Conservation (phyloP, 108 stramenopile species). For the Cyclotella distinguenda region DNA sequence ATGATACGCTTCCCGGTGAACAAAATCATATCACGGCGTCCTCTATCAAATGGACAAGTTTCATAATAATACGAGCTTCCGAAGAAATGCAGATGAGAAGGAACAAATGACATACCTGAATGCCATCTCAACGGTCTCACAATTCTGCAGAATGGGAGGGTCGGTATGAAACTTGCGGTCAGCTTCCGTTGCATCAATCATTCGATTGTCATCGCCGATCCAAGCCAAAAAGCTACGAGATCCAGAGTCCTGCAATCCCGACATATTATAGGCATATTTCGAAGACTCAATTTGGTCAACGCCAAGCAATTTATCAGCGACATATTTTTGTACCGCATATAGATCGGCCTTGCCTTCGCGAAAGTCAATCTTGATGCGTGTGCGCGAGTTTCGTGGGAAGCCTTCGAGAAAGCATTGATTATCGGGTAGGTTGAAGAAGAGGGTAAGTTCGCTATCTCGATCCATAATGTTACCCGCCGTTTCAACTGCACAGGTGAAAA, state of each 20-base stretch:
- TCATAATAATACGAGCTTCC: too few relatives aligned
- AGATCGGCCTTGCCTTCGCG: conserved; percentile 56
- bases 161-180: conserved; percentile 43
- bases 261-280: conserved; percentile 22
- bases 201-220: conserved; percentile 58
- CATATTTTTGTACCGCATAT: conserved; percentile 57
- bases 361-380: conserved; percentile 58
- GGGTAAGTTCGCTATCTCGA: conserved; percentile 56
- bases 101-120: too few relatives aligned
- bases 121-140: conserved; percentile 65
- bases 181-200: conserved; percentile 53
- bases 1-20: conserved; percentile 60
- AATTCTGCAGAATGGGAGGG: conserved; percentile 47
- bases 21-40: conserved; percentile 56
- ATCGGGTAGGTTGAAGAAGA: conserved; percentile 56
- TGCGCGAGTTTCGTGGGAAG: conserved; percentile 41
- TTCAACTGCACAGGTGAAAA: conserved; percentile 43
- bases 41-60: too few relatives aligned
- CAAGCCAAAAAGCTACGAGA: conserved; percentile 44
- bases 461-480: conserved; percentile 70
- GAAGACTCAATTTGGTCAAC: conserved; percentile 42
- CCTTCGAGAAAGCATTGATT: conserved; percentile 13
- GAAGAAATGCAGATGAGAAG: too few relatives aligned
- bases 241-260: conserved; percentile 23
- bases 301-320: conserved; percentile 59